Evolutionary conservation across 1,284 basidiomycete species (phyloP), one percentile per base, ranked within the genome.

Genomic region (Ustilago vetiveriae): DNA sequence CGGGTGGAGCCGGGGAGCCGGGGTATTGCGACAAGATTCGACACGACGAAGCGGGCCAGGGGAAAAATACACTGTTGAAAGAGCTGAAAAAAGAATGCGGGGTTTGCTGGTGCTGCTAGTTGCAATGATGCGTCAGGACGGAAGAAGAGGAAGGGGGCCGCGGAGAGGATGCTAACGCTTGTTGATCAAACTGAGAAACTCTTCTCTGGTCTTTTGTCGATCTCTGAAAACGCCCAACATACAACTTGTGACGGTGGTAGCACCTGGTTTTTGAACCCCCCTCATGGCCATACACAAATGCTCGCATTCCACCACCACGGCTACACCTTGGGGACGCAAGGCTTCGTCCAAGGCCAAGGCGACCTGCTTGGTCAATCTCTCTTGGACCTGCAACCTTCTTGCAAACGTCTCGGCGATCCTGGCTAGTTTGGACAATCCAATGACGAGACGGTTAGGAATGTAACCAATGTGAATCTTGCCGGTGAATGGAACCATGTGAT

Each of bases 201-300:
- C 96, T 83, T 97, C 95, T 35, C 96, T 88, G 22, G 96, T 98
- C 85, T 98, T 98, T 83, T 96, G 93, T 74, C 94, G 91, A 13
- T 92, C 90, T 52, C 96, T 88, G 87, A 99, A 99, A 79, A 92
- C 96, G 11, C 96, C 96, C 51, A 98, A 86, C 96, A 99, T 99
- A 75, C 94, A 97, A n/a, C 92, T 94, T 1, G 96, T 98, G 29
- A 96, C 91, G 0, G 96, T 98, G 19, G 90, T 88, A 7, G 95
- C 88, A 24, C 96, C 95, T 3, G 95, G 95, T 84, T 99, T 99
- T 84, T 99, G 96, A 1, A 99, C 96, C 36, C 96, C 96, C 58
- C 96, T 90, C 94, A 98, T 98, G 2, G 94, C 94, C 96, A 99
- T 99, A 82, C 96, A 99, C 84, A 98, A 87, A 84, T 99, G 96